Base-by-base conservation (phyloP, 2,329 filamentous ascomycete genomes). In the Fusarium temperatum region DNA sequence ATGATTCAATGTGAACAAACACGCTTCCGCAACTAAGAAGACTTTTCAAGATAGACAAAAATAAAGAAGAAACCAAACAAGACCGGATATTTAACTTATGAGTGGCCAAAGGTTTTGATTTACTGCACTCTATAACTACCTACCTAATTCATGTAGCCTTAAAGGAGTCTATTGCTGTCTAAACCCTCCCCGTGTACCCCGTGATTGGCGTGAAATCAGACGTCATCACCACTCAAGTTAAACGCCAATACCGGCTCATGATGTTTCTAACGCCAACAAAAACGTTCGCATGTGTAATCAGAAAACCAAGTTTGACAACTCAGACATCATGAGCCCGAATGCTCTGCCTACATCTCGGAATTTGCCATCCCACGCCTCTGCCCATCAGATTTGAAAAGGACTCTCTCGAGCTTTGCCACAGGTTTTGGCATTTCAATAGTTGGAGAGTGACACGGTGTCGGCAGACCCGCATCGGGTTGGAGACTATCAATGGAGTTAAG, bases 21-120 rank as follows among this genome's bases (percentile, higher is more conserved):
- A 73, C 63, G 69, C 64, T 75, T 72, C 71, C 54, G 66, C 39
- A 50, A 47, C 44, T 44, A 53, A 70, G 65, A 80, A 60, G 74
- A 78, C 58, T 58, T 73, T 73, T 72, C 56, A 73, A 77, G 68
- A 78, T 73, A 77, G 75, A 81, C 66, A 72, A 78, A 78, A 57
- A 63, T 68, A 65, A 66, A 71, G 72, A 66, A 60, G 63, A 74
- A 74, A 48, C 36, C 41, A 58, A 18, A 60, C n/a, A 63, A 64
- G 63, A 60, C 58, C 39, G 61, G 58, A 22, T 32, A 20, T 56
- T 69, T 42, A 38, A 54, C 42, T 32, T 32, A 54, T 50, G 47
- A 36, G 26, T 58, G 41, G 45, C 41, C 41, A 15, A 45, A 35
- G 44, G 20, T n/a, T 15, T 41, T 62, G 22, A 17, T 63, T 53